These are phyloP conservation scores for Cyamopsis tetragonoloba DNA, from an alignment of 306 rosid genomes.

Conservation along the genomic window DNA sequence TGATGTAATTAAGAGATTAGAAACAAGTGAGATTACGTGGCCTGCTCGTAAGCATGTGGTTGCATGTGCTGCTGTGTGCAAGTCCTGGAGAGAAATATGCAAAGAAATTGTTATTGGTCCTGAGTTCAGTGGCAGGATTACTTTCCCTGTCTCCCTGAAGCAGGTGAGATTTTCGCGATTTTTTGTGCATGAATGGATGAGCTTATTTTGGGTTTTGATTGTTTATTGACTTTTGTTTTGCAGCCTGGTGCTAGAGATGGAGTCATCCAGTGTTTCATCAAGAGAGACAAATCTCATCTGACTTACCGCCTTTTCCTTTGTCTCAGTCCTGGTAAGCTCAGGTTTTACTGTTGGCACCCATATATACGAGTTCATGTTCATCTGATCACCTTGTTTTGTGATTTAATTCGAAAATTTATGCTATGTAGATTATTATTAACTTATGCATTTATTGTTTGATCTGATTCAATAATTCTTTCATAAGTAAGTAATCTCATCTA, in stretches of 20 bases:
- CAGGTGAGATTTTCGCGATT: conserved; percentile 49
- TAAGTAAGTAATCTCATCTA: not conserved
- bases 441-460: not conserved
- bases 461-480: not conserved
- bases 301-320: conserved; percentile 86
- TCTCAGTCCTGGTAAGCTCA: conserved; percentile 78
- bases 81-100: conserved; percentile 94
- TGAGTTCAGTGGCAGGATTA: conserved; percentile 76
- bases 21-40: conserved; percentile 81
- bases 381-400: not conserved
- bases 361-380: not conserved
- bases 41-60: conserved; percentile 80
- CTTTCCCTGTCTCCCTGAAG: conserved; percentile 85
- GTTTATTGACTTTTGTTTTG: not conserved
- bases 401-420: not conserved
- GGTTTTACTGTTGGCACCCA: not conserved
- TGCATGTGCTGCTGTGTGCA: conserved; percentile 82
- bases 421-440: not conserved
- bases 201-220: not conserved
- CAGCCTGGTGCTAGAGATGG: conserved; percentile 92
- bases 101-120: conserved; percentile 70
- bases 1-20: conserved; percentile 78
- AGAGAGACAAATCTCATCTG: conserved; percentile 86
- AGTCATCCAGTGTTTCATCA: conserved; percentile 82
- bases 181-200: not conserved